phyloP scores from a whole-genome alignment of 2,329 filamentous ascomycete species.

The Sporothrix curviconia region DNA sequence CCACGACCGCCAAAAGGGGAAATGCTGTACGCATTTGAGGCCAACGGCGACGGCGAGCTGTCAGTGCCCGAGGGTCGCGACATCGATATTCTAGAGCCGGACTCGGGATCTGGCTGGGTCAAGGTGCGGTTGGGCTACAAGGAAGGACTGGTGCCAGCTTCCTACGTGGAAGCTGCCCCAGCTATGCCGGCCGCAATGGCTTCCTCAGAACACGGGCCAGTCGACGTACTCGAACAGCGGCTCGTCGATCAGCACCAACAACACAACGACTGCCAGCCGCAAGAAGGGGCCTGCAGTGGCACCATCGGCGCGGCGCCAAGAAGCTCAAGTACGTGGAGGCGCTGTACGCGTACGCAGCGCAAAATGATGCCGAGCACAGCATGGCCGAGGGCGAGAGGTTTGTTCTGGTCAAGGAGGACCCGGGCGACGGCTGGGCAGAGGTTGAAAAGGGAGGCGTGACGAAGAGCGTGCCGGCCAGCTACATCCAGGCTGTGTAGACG shows the following conservation, averaged over 20 bases:
- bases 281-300: constrained; percentile 91
- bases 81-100: constrained; percentile 71
- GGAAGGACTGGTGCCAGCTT: constrained; percentile 80
- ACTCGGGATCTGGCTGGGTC: constrained; percentile 88
- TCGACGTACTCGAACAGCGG: constrained; percentile 72
- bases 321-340: constrained; percentile 91
- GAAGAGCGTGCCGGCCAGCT: constrained; percentile 89
- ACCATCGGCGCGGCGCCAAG: constrained; percentile 81
- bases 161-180: constrained; percentile 68
- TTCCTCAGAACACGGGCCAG: constrained; percentile 39
- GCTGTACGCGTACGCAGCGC: constrained; percentile 82
- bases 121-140: constrained; percentile 69
- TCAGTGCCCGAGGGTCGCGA: constrained; percentile 73
- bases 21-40: constrained; percentile 88
- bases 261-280: constrained; percentile 43
- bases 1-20: constrained; percentile 59
- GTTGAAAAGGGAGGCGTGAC: constrained; percentile 85
- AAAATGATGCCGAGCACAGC: constrained; percentile 78
- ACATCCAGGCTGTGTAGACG: constrained; percentile 66
- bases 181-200: constrained; percentile 38
- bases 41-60: constrained; percentile 72
- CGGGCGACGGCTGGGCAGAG: constrained; percentile 93
- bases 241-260: constrained; percentile 49
- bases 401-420: constrained; percentile 79
- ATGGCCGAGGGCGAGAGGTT: constrained; percentile 91